phyloP scores from a whole-genome alignment of 768 basidiomycete species.

The Phanerochaete sordida region DNA sequence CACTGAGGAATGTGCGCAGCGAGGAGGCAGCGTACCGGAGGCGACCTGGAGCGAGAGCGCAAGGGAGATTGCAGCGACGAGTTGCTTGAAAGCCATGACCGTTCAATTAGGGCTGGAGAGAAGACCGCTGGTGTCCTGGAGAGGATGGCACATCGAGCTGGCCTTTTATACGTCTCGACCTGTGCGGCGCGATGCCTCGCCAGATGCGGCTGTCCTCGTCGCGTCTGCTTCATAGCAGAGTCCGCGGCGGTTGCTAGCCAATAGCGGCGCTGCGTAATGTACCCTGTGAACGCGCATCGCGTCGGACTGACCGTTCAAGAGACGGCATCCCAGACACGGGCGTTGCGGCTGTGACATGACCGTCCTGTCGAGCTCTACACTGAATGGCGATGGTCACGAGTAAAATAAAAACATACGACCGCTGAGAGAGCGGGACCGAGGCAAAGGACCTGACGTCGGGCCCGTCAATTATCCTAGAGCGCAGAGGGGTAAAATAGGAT shows the following conservation, averaged over 20 bases:
- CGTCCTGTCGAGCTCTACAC: background rate
- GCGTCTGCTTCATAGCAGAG: background rate
- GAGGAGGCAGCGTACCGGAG: background rate
- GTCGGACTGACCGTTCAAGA: too few relatives aligned
- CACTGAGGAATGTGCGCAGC: background rate
- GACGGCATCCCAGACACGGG: background rate
- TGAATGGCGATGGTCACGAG: background rate
- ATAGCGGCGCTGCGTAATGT: background rate
- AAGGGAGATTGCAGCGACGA: background rate
- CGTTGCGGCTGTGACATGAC: background rate
- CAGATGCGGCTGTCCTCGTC: background rate
- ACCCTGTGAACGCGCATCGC: too few relatives aligned
- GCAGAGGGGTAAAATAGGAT: background rate
- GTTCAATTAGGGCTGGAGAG: background rate
- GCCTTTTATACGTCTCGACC: background rate
- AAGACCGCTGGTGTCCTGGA: background rate
- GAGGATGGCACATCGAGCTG: background rate
- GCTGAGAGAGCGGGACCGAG: background rate
- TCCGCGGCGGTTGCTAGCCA: background rate
- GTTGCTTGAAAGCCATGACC: slow-evolving; percentile 7
- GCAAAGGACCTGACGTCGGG: background rate
- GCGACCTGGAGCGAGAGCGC: background rate
- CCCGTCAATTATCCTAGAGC: background rate
- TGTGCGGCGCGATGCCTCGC: background rate
- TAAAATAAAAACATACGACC: background rate